Percentiles rank a stretch among this genome's conserved stretches.
Evolutionary conservation across 495 filamentous ascomycete species (phyloP).

Genomic region (Jackrogersella minutella): DNA sequence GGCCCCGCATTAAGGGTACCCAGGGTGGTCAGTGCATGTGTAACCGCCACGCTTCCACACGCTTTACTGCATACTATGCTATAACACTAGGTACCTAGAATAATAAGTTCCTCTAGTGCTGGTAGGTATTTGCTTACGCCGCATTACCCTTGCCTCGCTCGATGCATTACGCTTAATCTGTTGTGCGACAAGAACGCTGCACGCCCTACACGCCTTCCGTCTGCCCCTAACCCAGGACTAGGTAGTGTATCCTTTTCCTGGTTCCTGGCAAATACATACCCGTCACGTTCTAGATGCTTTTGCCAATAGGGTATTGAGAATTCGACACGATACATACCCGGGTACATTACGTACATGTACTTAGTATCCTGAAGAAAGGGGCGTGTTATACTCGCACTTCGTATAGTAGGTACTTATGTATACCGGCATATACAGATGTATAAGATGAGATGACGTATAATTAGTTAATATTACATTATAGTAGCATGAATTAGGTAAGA

Average conservation of each 20-base stretch:
- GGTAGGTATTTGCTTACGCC: conserved; percentile 7
- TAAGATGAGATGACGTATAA: no score
- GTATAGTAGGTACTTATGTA: not conserved
- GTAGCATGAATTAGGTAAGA: no score
- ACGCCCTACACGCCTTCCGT: not conserved
- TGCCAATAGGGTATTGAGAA: conserved; percentile 1
- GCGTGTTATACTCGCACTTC: not conserved
- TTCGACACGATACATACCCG: conserved; percentile 3
- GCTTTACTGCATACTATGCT: conserved; percentile 21
- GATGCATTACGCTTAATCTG: conserved; percentile 3
- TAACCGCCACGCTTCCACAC: conserved; percentile 19
- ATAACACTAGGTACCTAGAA: not conserved
- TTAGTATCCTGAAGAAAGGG: not conserved
- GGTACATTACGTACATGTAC: not conserved
- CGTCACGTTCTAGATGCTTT: conserved; percentile 7
- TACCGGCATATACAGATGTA: not conserved
- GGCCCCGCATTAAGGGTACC: conserved; percentile 27
- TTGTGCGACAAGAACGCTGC: conserved; percentile 32
- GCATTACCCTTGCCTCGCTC: not conserved
- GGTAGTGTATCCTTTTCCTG: conserved; percentile 11
- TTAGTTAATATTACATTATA: no score
- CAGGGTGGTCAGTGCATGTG: not conserved
- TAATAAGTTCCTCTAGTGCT: not conserved
- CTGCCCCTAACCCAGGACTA: conserved; percentile 24
- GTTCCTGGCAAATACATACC: conserved; percentile 19